Evolutionary conservation across 371 early-diverging fungal genomes (phyloP), one percentile per base, ranked within the genome.

Genomic region (Mortierella polycephala): DNA sequence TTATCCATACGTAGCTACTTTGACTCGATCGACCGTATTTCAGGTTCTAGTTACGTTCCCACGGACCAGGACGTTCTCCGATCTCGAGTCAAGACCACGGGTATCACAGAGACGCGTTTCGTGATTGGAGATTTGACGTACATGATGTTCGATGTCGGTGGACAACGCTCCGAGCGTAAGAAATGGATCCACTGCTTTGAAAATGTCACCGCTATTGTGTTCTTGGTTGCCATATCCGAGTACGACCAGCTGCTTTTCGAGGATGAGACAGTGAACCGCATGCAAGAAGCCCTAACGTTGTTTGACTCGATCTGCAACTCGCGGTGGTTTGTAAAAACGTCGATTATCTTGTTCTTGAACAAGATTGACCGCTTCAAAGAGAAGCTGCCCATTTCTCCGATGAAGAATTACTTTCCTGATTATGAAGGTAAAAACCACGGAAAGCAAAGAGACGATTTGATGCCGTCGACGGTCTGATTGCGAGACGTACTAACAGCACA

Each of bases 161-260:
- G 97, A 12, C 97, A 97, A 77, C 84, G 95, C 20, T 91, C 92
- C 16, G 95, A 95, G 74, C 88, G 98, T 60, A 97, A 96, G 69
- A 96, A 96, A 79, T 97, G 98, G 98, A 88, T 95, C 54, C 96
- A 96, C 60, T 96, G 96, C 66, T 93, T 96, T 72, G 98, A 97
- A 73, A 94, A 94, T 75, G 98, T 98, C 30, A 98, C 97, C 4
- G 94, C 97, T 12, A 95, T 98, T 65, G 88, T 98, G 47, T 98
- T 97, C 82, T 76, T 96, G 73, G 97, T 96, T 1, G 97, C 98
- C 18, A 92, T 98, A 39, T 89, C 90, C 45, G 98, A 96, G 83
- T 98, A 98, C 81, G 97, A 98, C 81, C 97, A 97, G 81, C 91
- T 95, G 8, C 83, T 98, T 44, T 88, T 96, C 55, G 99, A 98